phyloP scores from a whole-genome alignment of 495 filamentous ascomycete genomes.

The Penicillium riverlandense region DNA sequence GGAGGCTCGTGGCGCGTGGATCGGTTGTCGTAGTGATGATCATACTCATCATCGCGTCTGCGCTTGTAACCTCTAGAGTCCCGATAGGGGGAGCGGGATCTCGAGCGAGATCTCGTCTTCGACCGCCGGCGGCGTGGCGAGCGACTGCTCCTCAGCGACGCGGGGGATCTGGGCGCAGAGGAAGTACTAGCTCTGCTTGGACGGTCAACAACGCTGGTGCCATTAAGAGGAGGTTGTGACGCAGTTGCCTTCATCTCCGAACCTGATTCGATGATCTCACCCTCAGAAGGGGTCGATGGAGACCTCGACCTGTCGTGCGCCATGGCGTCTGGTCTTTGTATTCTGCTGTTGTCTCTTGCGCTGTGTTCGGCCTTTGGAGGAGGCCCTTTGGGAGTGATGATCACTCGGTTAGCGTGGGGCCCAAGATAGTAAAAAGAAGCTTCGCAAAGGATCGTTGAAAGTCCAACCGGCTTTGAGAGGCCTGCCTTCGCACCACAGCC shows the following conservation, averaged over 20 bases:
- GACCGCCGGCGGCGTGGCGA: slow-evolving; percentile 36
- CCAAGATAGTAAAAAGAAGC: slow-evolving; percentile 15
- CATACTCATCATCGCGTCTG: slow-evolving; percentile 57
- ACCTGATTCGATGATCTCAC: slow-evolving; percentile 78
- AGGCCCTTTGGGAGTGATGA: slow-evolving; percentile 10
- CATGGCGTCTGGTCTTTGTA: not conserved
- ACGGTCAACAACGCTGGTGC: slow-evolving; percentile 65
- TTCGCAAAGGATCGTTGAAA: slow-evolving; percentile 28
- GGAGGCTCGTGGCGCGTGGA: slow-evolving; percentile 44
- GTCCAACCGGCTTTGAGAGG: slow-evolving; percentile 41
- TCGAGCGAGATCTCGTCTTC: slow-evolving; percentile 28
- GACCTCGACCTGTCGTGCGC: slow-evolving; percentile 40
- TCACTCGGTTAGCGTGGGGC: slow-evolving; percentile 22
- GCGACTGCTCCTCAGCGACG: slow-evolving; percentile 26
- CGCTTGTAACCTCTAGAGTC: slow-evolving; percentile 59
- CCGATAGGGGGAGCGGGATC: slow-evolving; percentile 35
- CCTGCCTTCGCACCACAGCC: slow-evolving; percentile 30
- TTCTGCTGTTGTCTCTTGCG: not conserved
- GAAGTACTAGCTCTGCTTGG: slow-evolving; percentile 50
- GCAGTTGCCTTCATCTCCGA: slow-evolving; percentile 64
- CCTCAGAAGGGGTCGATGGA: slow-evolving; percentile 56
- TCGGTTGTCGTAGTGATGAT: slow-evolving; percentile 36
- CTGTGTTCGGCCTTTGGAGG: slow-evolving; percentile 15
- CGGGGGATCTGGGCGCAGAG: slow-evolving; percentile 45
- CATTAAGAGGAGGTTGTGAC: slow-evolving; percentile 70